Conservation (phyloP, 2,329 filamentous ascomycete species). For the Colletotrichum sansevieriae region DNA sequence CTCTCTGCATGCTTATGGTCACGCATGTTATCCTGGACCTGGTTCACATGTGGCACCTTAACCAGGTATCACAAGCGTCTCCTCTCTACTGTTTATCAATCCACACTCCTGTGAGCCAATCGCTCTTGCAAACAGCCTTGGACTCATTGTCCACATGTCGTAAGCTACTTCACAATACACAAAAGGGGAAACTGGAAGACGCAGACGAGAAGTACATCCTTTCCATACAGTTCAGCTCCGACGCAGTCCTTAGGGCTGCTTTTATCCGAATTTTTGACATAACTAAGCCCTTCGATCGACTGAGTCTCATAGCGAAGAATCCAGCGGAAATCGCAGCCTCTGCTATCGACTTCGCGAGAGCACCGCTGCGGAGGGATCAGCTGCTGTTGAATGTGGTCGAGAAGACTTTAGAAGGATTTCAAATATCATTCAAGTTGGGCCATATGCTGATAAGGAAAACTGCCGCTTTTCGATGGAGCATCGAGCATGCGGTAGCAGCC, state of each 20-base stretch:
- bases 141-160: not conserved
- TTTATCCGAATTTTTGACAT: slow-evolving; percentile 7
- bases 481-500: not conserved
- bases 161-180: not conserved
- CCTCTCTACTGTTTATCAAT: not conserved
- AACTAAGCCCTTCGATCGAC: slow-evolving; percentile 4
- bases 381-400: not conserved
- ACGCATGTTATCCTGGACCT: slow-evolving; percentile 1
- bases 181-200: not conserved
- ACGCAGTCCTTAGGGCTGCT: not conserved
- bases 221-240: not conserved
- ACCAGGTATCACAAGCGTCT: not conserved
- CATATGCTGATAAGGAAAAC: slow-evolving; percentile 12
- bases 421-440: slow-evolving; percentile 9
- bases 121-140: not conserved
- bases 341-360: not conserved
- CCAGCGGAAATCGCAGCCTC: not conserved
- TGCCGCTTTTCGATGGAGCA: slow-evolving; percentile 22
- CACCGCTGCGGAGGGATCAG: not conserved
- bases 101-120: not conserved
- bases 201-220: not conserved
- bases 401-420: not conserved
- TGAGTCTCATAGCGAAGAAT: not conserved
- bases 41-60: slow-evolving; percentile 7
- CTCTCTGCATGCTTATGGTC: not conserved